Percentiles rank a stretch among this genome's conserved stretches.
phyloP scores from a whole-genome alignment of 345 rosid species.

The Ceriops tagal region DNA sequence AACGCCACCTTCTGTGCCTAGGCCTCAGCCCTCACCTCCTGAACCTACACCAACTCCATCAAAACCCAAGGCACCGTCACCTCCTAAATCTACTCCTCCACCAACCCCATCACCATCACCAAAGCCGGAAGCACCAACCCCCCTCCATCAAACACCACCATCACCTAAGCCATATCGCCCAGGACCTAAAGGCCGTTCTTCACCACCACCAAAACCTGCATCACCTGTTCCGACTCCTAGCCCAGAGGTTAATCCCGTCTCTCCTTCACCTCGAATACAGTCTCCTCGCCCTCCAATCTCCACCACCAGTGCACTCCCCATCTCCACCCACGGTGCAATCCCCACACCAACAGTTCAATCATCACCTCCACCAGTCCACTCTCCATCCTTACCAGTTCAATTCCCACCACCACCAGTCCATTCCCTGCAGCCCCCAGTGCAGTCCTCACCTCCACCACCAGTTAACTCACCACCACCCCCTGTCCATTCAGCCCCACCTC shows the following conservation, averaged over 20 bases:
- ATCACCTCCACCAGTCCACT: background rate
- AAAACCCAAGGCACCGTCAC: constrained; percentile 5
- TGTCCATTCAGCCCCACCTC: constrained; percentile 13
- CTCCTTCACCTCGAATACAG: constrained; percentile 8
- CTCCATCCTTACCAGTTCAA: constrained; percentile 32
- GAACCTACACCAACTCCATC: constrained; percentile 8
- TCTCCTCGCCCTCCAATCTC: constrained; percentile 12
- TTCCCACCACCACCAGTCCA: constrained; percentile 23
- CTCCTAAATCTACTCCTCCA: background rate
- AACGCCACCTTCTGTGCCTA: background rate
- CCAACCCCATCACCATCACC: background rate
- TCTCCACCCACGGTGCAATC: constrained; percentile 9
- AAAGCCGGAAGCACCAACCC: background rate
- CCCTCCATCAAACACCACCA: background rate
- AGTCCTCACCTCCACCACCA: constrained; percentile 22
- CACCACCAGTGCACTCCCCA: constrained; percentile 1
- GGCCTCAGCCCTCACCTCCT: constrained; percentile 16
- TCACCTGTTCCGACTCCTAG: background rate
- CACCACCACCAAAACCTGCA: constrained; percentile 14
- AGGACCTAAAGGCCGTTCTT: background rate
- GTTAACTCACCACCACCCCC: constrained; percentile 25
- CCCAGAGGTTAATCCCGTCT: no score
- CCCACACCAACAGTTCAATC: constrained; percentile 13
- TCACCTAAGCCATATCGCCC: background rate
- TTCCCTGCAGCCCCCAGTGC: constrained; percentile 24